Base-by-base conservation (phyloP, 164 flowering plant species). In the Berberis thunbergii region DNA sequence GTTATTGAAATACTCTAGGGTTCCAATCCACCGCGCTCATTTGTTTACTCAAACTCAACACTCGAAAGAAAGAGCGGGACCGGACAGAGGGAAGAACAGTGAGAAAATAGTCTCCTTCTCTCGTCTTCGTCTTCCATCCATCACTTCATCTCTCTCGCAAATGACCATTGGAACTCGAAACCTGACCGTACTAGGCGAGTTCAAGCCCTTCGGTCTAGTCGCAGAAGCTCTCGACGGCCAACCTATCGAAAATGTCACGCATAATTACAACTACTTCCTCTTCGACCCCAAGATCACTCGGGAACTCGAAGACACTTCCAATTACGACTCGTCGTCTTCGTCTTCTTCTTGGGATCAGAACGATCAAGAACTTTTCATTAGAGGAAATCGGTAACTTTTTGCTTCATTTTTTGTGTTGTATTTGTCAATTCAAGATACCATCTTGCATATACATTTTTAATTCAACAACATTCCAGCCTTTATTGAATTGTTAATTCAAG, bases 321-420 rank as follows among this genome's bases (percentile, higher is more conserved):
- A 70, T 2, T 39, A 26, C 49, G 79, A 65, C 0, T 68, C 79
- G 0, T 62, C 77, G 0, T 12, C 8, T 46, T 62, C 76, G 3
- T 57, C 63, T 2, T 64, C 81, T 48, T 67, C 75, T 2, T 76
- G 81, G n/a, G 81, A 75, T 45, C 70, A 70, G 1, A 43, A 85
- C 56, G 97, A 94, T 69, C 90, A 94, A 73, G 97, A 94, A 79
- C 81, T 94, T n/a, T 89, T 91, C 74, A 77, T 91, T 59, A 75
- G 58, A 55, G 58, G 58, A 13, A 55, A 55, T 55, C 58, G 58
- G 58, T 55, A 55, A 55, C 13, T 26, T 54, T 26, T 26, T 26
- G 26, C 26, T 26, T 26, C 26, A 26, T 26, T 26, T 26, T 26
- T 26, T 26, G 0, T n/a, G n/a, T 60, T 61, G 2, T 48, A 5